phyloP scores from a whole-genome alignment of 2,329 filamentous ascomycete genomes.

The Fusarium chuoi region DNA sequence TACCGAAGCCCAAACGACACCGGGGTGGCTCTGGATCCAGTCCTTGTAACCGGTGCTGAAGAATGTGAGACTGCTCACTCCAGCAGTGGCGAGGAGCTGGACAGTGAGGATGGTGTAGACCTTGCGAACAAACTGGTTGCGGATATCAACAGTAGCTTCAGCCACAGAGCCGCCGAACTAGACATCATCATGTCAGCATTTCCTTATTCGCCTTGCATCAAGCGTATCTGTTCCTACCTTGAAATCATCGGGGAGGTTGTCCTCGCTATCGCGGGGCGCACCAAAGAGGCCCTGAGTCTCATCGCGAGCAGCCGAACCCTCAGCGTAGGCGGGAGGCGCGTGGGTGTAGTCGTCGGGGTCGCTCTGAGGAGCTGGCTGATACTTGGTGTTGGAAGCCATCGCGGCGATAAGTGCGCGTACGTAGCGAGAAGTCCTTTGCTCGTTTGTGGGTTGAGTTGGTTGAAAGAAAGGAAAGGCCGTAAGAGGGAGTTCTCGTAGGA shows the following conservation, averaged over 20 bases:
- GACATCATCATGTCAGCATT: constrained; percentile 24
- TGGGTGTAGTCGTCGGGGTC: constrained; percentile 87
- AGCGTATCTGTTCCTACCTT: constrained; percentile 66
- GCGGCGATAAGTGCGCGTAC: background rate
- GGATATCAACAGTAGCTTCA: constrained; percentile 93
- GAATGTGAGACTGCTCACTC: constrained; percentile 86
- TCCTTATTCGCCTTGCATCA: background rate
- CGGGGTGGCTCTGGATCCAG: constrained; percentile 88
- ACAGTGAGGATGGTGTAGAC: constrained; percentile 98
- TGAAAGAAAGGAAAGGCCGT: background rate
- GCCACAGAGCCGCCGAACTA: constrained; percentile 92
- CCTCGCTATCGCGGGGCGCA: constrained; percentile 80
- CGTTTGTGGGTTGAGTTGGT: background rate
- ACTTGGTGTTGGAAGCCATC: constrained; percentile 84
- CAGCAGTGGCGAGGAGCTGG: constrained; percentile 86
- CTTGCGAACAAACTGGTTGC: constrained; percentile 96
- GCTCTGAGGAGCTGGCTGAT: constrained; percentile 82
- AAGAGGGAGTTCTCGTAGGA: background rate
- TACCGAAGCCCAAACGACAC: constrained; percentile 86
- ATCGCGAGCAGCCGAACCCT: constrained; percentile 65
- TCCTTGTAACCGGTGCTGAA: constrained; percentile 79
- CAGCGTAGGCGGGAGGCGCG: constrained; percentile 82
- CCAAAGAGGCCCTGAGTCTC: constrained; percentile 69
- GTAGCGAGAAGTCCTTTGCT: background rate
- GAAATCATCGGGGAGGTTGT: constrained; percentile 97